phyloP scores from a whole-genome alignment of 225 moss, liverwort and hornwort species.

The Sphagnum contortum region DNA sequence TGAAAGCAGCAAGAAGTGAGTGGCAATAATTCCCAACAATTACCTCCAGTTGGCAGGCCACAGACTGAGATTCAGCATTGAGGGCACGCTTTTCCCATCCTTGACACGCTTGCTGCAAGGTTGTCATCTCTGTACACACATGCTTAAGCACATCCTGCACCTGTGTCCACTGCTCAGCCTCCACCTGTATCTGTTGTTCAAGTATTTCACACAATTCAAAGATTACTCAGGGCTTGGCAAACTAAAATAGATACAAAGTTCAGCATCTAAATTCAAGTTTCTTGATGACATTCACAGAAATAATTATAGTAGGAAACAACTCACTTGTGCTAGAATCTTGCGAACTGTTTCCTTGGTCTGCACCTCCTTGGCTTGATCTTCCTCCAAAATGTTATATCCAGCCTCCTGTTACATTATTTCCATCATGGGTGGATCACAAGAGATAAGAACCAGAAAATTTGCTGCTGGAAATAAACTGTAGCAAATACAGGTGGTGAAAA shows the following conservation, averaged over 20 bases:
- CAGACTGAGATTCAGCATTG: conserved; percentile 63
- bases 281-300: too few species aligned
- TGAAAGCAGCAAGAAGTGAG: too few species aligned
- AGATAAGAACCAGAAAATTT: too few species aligned
- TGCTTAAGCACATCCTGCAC: conserved; percentile 75
- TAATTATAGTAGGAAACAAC: not conserved
- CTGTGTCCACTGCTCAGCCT: conserved; percentile 90
- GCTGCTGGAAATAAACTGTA: too few species aligned
- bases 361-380: conserved; percentile 37
- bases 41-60: conserved; percentile 53
- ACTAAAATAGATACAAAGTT: too few species aligned
- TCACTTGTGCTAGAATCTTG: conserved; percentile 44
- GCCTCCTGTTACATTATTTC: conserved; percentile 21
- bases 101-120: conserved; percentile 64
- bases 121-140: conserved; percentile 78
- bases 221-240: not conserved
- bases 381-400: conserved; percentile 30
- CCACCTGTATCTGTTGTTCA: conserved; percentile 38
- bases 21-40: too few species aligned
- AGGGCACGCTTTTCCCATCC: conserved; percentile 86
- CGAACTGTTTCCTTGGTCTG: conserved; percentile 49
- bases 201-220: not conserved
- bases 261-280: too few species aligned
- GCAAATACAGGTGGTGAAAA: too few species aligned
- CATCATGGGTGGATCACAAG: too few species aligned